Conservation (phyloP, 2,329 filamentous ascomycete genomes). For the Trichoderma brevicompactum region DNA sequence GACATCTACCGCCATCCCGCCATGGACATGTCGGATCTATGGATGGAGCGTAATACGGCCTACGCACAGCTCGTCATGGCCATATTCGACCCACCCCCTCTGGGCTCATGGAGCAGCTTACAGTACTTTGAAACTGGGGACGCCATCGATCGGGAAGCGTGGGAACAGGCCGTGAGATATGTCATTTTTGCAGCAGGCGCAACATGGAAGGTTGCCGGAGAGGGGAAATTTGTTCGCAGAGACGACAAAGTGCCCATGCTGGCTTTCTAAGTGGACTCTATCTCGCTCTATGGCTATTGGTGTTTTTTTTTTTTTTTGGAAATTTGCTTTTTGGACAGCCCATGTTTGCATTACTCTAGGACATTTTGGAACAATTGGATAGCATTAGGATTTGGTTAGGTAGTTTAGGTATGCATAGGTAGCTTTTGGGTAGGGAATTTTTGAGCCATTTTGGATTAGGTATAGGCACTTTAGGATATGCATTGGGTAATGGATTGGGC, state of each 20-base stretch:
- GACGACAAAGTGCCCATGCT: neutral
- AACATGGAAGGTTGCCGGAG: constrained; percentile 50
- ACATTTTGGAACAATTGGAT: neutral
- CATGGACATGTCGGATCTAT: constrained; percentile 50
- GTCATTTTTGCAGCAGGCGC: constrained; percentile 43
- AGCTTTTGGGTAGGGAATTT: neutral
- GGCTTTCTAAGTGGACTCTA: neutral
- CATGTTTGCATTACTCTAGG: neutral
- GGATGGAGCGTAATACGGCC: constrained; percentile 59
- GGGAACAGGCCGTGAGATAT: constrained; percentile 51
- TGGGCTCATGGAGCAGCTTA: constrained; percentile 47
- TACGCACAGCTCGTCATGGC: constrained; percentile 53
- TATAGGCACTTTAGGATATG: neutral
- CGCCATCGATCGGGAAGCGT: constrained; percentile 49
- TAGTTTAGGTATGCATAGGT: no score
- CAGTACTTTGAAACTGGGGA: constrained; percentile 57
- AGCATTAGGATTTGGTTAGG: neutral
- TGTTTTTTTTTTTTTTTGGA: neutral
- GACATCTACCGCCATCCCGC: constrained; percentile 45
- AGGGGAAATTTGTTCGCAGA: constrained; percentile 50
- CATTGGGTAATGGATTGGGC: neutral
- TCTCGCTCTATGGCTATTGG: neutral
- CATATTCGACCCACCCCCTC: constrained; percentile 41
- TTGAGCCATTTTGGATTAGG: neutral
- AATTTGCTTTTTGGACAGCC: no score